Conservation (phyloP, 805 yeast species). For the Starmerella khaoyaiensis region DNA sequence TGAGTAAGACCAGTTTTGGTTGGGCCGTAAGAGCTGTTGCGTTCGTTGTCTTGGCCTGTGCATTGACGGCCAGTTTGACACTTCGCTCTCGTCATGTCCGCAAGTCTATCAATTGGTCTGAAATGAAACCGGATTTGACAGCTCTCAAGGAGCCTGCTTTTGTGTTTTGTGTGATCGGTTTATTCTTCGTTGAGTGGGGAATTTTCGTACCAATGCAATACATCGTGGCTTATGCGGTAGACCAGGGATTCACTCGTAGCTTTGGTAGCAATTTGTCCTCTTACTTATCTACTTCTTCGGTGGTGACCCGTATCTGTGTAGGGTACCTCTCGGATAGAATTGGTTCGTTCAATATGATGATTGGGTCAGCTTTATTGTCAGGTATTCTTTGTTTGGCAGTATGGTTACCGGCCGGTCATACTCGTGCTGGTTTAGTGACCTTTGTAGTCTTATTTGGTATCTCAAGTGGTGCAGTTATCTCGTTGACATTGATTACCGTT, state of each 20-base stretch:
- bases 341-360: conserved; percentile 49
- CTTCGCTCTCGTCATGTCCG: conserved; percentile 29
- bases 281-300: conserved; percentile 36
- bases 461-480: conserved; percentile 48
- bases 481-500: conserved; percentile 58
- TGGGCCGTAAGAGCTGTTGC: conserved; percentile 48
- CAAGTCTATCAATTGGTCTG: conserved; percentile 15
- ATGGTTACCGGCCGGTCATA: conserved; percentile 48
- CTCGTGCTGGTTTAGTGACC: conserved; percentile 37
- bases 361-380: conserved; percentile 35
- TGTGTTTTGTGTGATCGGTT: conserved; percentile 23
- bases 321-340: conserved; percentile 41
- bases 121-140: conserved; percentile 23
- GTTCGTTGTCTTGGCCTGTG: conserved; percentile 21
- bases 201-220: conserved; percentile 42
- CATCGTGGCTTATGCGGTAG: conserved; percentile 44
- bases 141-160: conserved; percentile 25
- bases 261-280: conserved; percentile 34
- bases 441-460: conserved; percentile 34
- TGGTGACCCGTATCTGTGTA: conserved; percentile 43
- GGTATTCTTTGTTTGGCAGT: conserved; percentile 38
- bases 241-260: conserved; percentile 31
- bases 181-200: conserved; percentile 37
- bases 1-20: conserved; percentile 39
- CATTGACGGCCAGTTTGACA: conserved; percentile 27